Evolutionary conservation across 768 basidiomycete species (phyloP).

Genomic region (Lepiota brunneoincarnata): DNA sequence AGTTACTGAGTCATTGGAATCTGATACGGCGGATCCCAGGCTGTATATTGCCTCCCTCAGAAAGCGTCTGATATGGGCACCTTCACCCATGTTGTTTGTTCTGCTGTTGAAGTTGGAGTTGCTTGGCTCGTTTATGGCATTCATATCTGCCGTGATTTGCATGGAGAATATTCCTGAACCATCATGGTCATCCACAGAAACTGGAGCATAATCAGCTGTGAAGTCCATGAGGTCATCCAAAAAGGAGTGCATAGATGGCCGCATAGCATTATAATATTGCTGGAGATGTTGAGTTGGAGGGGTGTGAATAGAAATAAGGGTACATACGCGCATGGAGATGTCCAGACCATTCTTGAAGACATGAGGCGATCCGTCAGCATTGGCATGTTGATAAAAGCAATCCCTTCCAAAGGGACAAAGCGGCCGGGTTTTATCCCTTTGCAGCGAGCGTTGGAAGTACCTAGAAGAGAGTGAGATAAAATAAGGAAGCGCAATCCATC

Average conservation of each 20-base stretch:
- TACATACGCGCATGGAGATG: conserved; percentile 47
- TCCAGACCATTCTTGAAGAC: conserved; percentile 55
- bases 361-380: conserved; percentile 62
- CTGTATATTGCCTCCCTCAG: conserved; percentile 7
- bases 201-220: background rate
- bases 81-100: background rate
- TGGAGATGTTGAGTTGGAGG: background rate
- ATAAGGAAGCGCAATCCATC: background rate
- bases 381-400: conserved; percentile 76
- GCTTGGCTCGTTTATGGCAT: conserved; percentile 2
- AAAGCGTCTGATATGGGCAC: background rate
- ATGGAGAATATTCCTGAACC: background rate
- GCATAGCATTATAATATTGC: conserved; percentile 8
- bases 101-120: background rate
- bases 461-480: conserved; percentile 28
- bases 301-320: conserved; percentile 1
- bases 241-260: background rate
- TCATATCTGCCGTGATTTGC: background rate
- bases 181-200: background rate
- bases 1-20: background rate
- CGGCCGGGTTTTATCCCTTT: conserved; percentile 35
- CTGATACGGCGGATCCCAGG: conserved; percentile 6
- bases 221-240: conserved; percentile 6
- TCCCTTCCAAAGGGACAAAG: conserved; percentile 79
- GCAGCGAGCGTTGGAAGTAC: conserved; percentile 57